phyloP scores from a whole-genome alignment of 768 basidiomycete species.

The Porphyrellus cyaneotinctus region DNA sequence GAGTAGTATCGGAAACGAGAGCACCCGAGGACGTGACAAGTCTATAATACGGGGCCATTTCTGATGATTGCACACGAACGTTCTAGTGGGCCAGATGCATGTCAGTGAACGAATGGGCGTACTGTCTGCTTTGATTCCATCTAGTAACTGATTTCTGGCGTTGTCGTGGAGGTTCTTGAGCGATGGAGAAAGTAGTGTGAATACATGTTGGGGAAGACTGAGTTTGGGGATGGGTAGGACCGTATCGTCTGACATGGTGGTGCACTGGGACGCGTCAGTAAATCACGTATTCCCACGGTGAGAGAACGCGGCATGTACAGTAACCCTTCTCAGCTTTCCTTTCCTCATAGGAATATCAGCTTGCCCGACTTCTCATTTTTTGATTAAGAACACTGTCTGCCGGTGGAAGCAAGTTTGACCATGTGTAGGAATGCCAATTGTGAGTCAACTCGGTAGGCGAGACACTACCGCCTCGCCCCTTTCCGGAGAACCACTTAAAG shows the following conservation, averaged over 20 bases:
- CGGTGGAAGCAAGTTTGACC: too few relatives aligned
- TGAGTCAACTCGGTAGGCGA: too few relatives aligned
- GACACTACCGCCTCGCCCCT: too few relatives aligned
- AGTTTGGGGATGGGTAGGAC: conserved; percentile 88
- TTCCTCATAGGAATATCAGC: too few relatives aligned
- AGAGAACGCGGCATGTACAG: background rate
- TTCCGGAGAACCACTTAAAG: too few relatives aligned
- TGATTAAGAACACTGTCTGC: too few relatives aligned
- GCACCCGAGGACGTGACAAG: conserved; percentile 49
- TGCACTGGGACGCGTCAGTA: conserved; percentile 19
- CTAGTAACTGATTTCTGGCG: conserved; percentile 61
- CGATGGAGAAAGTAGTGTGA: conserved; percentile 60
- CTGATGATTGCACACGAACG: conserved; percentile 40
- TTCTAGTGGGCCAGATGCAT: conserved; percentile 1
- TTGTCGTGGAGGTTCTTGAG: conserved; percentile 62
- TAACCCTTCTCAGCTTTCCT: too few relatives aligned
- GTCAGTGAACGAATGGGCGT: conserved; percentile 28
- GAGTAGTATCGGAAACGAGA: conserved; percentile 38
- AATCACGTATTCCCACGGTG: conserved; percentile 12
- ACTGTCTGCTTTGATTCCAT: conserved; percentile 80
- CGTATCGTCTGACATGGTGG: conserved; percentile 74
- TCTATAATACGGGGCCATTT: conserved; percentile 85
- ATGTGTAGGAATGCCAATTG: too few relatives aligned
- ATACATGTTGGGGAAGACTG: conserved; percentile 72
- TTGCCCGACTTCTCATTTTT: too few relatives aligned